Evolutionary conservation across 257 asterid genomes (phyloP), one percentile per base, ranked within the genome.

Genomic region (Solanum bulbocastanum): DNA sequence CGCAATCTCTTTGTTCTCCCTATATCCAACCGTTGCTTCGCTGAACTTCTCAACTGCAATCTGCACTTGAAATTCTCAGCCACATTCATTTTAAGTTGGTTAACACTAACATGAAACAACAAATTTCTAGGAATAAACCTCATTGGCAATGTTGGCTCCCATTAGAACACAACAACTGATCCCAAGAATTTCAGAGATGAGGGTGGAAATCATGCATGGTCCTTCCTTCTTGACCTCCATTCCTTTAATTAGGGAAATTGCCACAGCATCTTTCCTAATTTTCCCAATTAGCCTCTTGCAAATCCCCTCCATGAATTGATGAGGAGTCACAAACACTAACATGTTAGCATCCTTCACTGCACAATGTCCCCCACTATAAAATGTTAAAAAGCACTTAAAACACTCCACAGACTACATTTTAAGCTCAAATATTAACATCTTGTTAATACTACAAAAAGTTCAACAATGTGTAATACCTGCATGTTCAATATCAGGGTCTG

Each of bases 181-280:
- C 20, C 94, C 95, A 35, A 96, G 98, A 82, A 86, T 91, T 83
- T 94, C 91, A 0, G 98, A 90, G 83, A 96, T 94, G 89, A 94
- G 95, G 44, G 95, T 89, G 68, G 98, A 96, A 87, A 96, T 95
- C 98, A 96, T 96, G 90, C 96, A 90, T n/a, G 98, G 98, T 72
- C 99, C 99, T 88, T 96, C 99, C 93, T 42, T 93, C 94, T 94
- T 96, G 68, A 96, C 98, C 89, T 96, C 98, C 99, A 96, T 96
- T 76, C 95, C 98, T 91, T 96, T 96, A 36, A 94, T 93, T 23
- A 96, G 91, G 16, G 98, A 96, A 87, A 96, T 94, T 15, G 98
- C 98, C 87, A 92, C 92, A 1, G 94, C 98, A 72, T 95, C 95
- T 58, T 90, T 89, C 86, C 92, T 90, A 72, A 89, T 90, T 56